Evolutionary conservation across 2,329 filamentous ascomycete species (phyloP), one percentile per base, ranked within the genome.

Genomic region (Aspergillus tamarii): DNA sequence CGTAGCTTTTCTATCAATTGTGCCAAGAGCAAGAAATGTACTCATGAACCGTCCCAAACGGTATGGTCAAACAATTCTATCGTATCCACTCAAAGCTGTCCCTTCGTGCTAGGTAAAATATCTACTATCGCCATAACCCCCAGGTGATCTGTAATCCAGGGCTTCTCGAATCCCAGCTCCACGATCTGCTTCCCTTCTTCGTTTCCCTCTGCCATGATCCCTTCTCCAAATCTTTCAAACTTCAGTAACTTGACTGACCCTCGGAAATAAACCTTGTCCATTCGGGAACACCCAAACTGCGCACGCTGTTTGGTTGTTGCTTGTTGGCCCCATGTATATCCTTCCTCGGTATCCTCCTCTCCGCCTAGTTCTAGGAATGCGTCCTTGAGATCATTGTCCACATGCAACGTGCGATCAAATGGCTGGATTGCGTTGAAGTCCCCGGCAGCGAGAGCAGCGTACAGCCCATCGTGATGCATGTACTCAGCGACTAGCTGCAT

Each of bases 141-240:
- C 53, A 65, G 39, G 53, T 65, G 63, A 61, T 65, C 63, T 39
- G 63, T 65, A 14, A 65, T 48, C 63, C 63, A 65, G 14, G 61
- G 14, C 46, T 55, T 61, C n/a, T 63, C 57, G 50, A 58, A 63
- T 26, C 61, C 63, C n/a, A 63, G 39, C 26, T 10, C 30, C 12
- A 65, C n/a, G 1, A 63, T 39, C 14, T 26, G 21, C 53, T n/a
- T 54, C 11, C 30, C 4, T n/a, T 58, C 60, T 21, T 57, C 28
- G 11, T 61, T 54, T 11, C 46, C 43, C 28, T 54, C 57, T 9
- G 45, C 30, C 48, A 58, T 10, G 11, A 65, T 21, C 4, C 32
- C 63, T n/a, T 11, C 60, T 8, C 63, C 63, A 45, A 65, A 56
- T 41, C 57, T 39, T 26, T 65, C 57, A 28, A 65, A 58, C 21